Evolutionary conservation across 2,329 filamentous ascomycete genomes (phyloP).

Genomic region (Penicillium sp.): DNA sequence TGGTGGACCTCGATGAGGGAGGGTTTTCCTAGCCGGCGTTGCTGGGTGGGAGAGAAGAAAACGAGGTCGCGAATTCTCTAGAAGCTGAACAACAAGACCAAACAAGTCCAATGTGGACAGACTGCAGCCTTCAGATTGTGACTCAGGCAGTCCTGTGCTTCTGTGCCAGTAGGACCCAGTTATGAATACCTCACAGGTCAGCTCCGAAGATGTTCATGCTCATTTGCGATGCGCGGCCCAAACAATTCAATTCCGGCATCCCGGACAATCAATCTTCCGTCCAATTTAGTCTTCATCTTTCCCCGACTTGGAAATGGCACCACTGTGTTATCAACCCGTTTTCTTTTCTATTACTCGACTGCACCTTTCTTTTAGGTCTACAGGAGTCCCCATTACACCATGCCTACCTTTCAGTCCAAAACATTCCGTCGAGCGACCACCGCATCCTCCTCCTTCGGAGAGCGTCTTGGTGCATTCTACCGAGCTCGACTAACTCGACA

Average conservation of each 20-base stretch:
- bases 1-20: neutral
- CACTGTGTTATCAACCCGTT: neutral
- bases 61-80: neutral
- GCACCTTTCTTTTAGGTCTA: neutral
- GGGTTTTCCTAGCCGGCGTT: neutral
- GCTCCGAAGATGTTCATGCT: constrained; percentile 16
- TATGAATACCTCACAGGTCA: neutral
- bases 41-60: constrained; percentile 4
- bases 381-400: constrained; percentile 34
- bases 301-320: neutral
- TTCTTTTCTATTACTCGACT: neutral
- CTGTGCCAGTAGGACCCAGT: neutral
- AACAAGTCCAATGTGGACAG: neutral
- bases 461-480: constrained; percentile 75
- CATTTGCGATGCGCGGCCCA: constrained; percentile 15
- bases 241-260: constrained; percentile 26
- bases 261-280: constrained; percentile 27
- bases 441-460: constrained; percentile 59
- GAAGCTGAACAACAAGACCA: neutral
- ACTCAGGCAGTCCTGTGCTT: neutral
- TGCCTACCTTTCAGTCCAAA: constrained; percentile 69
- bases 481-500: constrained; percentile 73
- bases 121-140: neutral
- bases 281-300: constrained; percentile 3
- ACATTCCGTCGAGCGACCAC: constrained; percentile 66